Base-by-base conservation (phyloP, 208 protist species). In the Kentomonas sorsogonicus region DNA sequence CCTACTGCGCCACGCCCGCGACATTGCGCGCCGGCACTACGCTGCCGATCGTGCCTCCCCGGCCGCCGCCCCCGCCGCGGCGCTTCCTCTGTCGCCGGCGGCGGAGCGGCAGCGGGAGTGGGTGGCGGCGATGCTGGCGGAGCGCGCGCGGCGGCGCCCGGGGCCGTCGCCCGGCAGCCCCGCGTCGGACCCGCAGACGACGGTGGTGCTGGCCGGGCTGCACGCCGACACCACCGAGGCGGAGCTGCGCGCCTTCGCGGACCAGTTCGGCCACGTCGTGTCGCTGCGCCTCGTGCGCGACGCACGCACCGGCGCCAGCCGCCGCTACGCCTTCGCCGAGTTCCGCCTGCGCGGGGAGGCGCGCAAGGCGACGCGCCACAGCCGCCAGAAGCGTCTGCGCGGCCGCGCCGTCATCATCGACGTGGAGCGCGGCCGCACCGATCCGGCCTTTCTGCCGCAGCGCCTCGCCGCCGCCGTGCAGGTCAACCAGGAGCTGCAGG, bases 251-350 rank as follows among this genome's bases (percentile, higher is more conserved):
- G 38, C 70, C 27, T 94, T 91, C 58, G 73, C 82, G 6, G 82
- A 94, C 61, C 84, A 90, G 75, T 88, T 94, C 56, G 87, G 87
- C 43, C 79, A 80, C 22, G 87, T 94, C 4, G 41, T 77, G 50
- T 61, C 57, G 22, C 70, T 82, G 34, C 84, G 79, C 36, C 66
- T 94, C 22, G 74, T 94, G 18, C 74, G 81, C 15, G 39, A 79
- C 57, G 46, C 51, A 53, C 71, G 74, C 33, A 82, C 72, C 0
- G 80, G 82, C 11, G 74, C 71, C 44, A 88, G 79, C 43, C 69
- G 84, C 11, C 65, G 76, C 43, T 94, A 94, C 63, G 84, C 69
- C 23, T 94, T 94, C 74, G 77, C 92, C 10, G 73, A 94, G 70
- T 92, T 82, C 58, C 73, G 77, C 18, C 67, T 80, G 23, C 63